Conservation (phyloP, 805 yeast species). For the Ogataea kodamae region DNA sequence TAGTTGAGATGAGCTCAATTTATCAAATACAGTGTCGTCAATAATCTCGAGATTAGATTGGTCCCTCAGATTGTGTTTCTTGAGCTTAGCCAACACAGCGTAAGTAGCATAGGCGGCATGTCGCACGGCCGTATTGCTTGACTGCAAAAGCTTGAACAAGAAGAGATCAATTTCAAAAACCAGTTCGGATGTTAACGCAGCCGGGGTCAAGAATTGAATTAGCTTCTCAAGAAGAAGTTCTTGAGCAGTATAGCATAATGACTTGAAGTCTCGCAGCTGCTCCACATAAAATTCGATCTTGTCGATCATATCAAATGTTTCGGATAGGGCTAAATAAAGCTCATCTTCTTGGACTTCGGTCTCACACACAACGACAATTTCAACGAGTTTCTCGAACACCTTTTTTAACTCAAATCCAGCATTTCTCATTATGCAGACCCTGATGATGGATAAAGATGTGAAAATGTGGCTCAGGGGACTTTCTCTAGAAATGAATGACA, state of each 20-base stretch:
- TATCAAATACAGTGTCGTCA: constrained; percentile 34
- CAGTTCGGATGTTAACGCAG: constrained; percentile 20
- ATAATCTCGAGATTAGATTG: constrained; percentile 22
- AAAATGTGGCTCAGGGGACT: constrained; percentile 10
- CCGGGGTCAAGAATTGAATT: constrained; percentile 8
- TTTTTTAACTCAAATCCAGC: constrained; percentile 3
- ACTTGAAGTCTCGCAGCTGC: constrained; percentile 13
- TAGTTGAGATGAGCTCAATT: constrained; percentile 40
- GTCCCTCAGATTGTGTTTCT: constrained; percentile 13
- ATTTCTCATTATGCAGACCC: constrained; percentile 18
- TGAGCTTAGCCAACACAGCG: constrained; percentile 29
- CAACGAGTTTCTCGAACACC: constrained; percentile 18
- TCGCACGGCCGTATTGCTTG: constrained; percentile 37
- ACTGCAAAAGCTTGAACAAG: constrained; percentile 29
- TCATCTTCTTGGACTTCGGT: constrained; percentile 14
- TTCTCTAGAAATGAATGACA: constrained; percentile 11
- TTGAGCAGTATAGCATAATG: constrained; percentile 23
- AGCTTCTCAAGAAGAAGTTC: constrained; percentile 18
- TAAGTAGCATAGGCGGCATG: constrained; percentile 38
- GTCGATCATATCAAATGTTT: constrained; percentile 37
- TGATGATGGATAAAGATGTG: constrained; percentile 15
- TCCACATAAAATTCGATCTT: constrained; percentile 40
- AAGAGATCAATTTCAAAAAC: constrained; percentile 33
- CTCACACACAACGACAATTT: constrained; percentile 9
- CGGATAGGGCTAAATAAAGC: constrained; percentile 28